Evolutionary conservation across 495 filamentous ascomycete species (phyloP).

Genomic region (Paragyromitra xinjiangensis): DNA sequence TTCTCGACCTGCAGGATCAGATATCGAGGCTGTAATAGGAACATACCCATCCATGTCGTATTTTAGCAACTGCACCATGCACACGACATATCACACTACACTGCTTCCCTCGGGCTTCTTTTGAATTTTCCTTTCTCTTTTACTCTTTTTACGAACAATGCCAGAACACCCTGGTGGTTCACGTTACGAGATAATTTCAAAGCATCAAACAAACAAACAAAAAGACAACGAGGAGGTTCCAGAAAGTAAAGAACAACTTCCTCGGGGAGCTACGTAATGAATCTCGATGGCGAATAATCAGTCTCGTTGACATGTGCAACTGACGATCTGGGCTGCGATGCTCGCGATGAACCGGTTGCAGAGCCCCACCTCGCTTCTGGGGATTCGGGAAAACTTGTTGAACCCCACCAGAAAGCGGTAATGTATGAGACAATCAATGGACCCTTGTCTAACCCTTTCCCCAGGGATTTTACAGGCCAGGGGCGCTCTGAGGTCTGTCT

Average conservation of each 20-base stretch:
- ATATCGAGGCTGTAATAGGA: conserved; percentile 1
- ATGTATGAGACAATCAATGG: conserved; percentile 5
- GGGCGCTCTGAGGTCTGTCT: not conserved
- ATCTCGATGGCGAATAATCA: conserved; percentile 12
- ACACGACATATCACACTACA: conserved; percentile 19
- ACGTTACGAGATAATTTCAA: not conserved
- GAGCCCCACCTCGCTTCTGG: conserved; percentile 34
- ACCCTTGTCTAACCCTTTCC: not conserved
- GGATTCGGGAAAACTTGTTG: conserved; percentile 4
- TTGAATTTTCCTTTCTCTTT: not conserved
- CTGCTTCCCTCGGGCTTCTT: conserved; percentile 7
- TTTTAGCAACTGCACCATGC: conserved; percentile 6
- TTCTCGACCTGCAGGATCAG: conserved; percentile 6
- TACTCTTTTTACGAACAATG: not conserved
- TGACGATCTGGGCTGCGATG: not conserved
- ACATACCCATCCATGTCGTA: not conserved
- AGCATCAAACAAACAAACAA: conserved; percentile 17
- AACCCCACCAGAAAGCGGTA: not conserved
- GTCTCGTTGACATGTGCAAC: conserved; percentile 31
- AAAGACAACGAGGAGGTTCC: not conserved
- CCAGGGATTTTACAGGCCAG: conserved; percentile 2
- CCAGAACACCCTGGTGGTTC: not conserved
- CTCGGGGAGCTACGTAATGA: not conserved
- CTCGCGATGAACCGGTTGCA: not conserved
- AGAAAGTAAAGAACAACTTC: not conserved